Evolutionary conservation across 345 rosid genomes (phyloP).

Genomic region (Turnera subulata): DNA sequence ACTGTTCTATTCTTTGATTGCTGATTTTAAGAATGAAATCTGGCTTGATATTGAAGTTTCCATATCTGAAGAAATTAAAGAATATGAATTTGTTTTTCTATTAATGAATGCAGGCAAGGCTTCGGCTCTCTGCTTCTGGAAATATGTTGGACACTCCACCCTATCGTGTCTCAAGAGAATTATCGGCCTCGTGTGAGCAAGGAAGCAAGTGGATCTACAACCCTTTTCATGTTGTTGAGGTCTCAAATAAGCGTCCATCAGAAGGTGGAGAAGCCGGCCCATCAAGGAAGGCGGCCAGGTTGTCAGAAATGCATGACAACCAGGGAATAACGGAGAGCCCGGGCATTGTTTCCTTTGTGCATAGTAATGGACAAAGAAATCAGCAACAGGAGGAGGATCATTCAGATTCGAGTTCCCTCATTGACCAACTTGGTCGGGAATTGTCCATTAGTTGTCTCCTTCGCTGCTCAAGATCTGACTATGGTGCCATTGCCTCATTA

Average conservation of each 20-base stretch:
- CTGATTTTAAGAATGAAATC: no score
- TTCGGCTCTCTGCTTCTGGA: not conserved
- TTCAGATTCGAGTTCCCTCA: constrained; percentile 44
- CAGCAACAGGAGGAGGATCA: constrained; percentile 21
- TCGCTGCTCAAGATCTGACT: constrained; percentile 53
- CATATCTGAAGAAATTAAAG: no score
- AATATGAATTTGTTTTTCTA: no score
- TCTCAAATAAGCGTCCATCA: constrained; percentile 28
- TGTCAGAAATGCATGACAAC: constrained; percentile 3
- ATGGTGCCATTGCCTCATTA: constrained; percentile 33
- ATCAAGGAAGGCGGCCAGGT: constrained; percentile 29
- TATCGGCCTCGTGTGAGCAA: constrained; percentile 42
- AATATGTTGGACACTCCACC: constrained; percentile 56
- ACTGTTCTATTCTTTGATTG: no score
- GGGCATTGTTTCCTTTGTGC: constrained; percentile 3
- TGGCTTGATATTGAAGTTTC: no score
- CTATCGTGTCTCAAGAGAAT: constrained; percentile 37
- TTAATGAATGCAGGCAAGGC: constrained; percentile 1
- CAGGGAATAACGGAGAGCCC: constrained; percentile 6
- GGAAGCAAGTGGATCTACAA: constrained; percentile 46
- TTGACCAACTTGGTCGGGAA: constrained; percentile 60
- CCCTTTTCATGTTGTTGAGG: constrained; percentile 33
- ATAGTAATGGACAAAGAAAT: not conserved
- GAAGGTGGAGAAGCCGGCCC: constrained; percentile 22
- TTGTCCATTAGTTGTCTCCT: constrained; percentile 53